phyloP scores from a whole-genome alignment of 2,329 filamentous ascomycete species.

The Apiospora kogelbergensis region DNA sequence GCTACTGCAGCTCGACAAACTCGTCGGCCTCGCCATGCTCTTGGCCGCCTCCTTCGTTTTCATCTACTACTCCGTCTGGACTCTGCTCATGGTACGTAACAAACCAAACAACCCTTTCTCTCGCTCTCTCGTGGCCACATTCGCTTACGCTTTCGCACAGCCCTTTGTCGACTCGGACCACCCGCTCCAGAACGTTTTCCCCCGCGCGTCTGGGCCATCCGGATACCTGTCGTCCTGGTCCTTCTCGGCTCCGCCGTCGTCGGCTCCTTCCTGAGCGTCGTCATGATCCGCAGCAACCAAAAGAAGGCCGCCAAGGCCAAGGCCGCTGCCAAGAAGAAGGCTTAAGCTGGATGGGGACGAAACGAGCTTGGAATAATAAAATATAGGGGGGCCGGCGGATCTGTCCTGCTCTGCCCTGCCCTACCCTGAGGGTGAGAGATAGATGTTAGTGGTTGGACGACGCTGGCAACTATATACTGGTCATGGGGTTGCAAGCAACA shows the following conservation, averaged over 20 bases:
- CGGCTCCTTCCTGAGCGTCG: constrained; percentile 90
- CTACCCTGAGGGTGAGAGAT: neutral
- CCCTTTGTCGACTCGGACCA: constrained; percentile 97
- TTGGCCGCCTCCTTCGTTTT: constrained; percentile 65
- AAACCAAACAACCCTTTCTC: neutral
- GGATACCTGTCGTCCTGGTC: constrained; percentile 95
- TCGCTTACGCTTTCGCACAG: constrained; percentile 51
- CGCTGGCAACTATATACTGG: neutral
- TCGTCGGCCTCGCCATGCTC: constrained; percentile 67
- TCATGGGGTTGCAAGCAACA: neutral
- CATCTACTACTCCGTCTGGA: constrained; percentile 96
- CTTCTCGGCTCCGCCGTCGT: constrained; percentile 91
- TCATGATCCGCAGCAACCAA: constrained; percentile 98
- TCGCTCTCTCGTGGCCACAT: constrained; percentile 13
- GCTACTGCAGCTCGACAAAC: constrained; percentile 80
- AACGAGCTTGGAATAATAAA: constrained; percentile 20
- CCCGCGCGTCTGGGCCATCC: constrained; percentile 96
- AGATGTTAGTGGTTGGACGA: neutral
- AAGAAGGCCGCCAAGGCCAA: constrained; percentile 97
- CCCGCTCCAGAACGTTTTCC: constrained; percentile 91
- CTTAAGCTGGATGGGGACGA: constrained; percentile 40
- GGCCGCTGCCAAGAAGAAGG: constrained; percentile 84
- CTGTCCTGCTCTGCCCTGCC: neutral
- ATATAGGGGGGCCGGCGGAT: neutral
- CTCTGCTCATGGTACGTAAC: constrained; percentile 81